Evolutionary conservation across 176 grass and related monocot genomes (phyloP).

Genomic region (Oryza australiensis): DNA sequence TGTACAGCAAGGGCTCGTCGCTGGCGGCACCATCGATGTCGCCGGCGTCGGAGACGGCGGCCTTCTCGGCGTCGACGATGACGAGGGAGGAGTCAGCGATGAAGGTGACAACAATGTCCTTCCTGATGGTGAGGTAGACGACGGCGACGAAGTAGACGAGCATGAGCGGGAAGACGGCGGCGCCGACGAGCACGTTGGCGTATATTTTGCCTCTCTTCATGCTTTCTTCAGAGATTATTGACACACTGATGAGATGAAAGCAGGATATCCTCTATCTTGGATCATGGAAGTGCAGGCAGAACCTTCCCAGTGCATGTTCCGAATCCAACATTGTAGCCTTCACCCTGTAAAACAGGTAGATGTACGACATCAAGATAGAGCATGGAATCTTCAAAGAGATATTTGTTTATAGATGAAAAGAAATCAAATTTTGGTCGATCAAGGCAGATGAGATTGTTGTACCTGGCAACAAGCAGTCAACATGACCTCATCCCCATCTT

Average conservation of each 20-base stretch:
- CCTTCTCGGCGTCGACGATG: too few relatives aligned
- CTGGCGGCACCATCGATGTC: too few relatives aligned
- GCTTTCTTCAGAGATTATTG: slow-evolving; percentile 1
- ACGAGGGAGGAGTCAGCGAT: too few relatives aligned
- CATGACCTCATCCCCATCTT: slow-evolving; percentile 97
- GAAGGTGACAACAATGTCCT: too few relatives aligned
- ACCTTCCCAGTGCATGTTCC: slow-evolving; percentile 80
- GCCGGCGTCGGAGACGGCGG: too few relatives aligned
- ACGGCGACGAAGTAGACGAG: too few relatives aligned
- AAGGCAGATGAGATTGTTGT: background rate
- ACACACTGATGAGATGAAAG: background rate
- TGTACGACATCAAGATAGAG: slow-evolving; percentile 10
- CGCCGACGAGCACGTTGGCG: too few relatives aligned
- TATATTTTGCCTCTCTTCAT: background rate
- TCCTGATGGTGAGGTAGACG: too few relatives aligned
- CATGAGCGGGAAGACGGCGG: too few relatives aligned
- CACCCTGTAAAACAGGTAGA: slow-evolving; percentile 45
- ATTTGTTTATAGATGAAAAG: too few relatives aligned
- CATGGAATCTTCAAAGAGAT: background rate
- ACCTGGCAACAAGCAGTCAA: slow-evolving; percentile 93
- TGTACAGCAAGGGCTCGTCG: too few relatives aligned
- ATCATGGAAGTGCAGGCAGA: slow-evolving; percentile 64
- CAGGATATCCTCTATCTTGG: background rate
- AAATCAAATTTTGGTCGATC: too few relatives aligned
- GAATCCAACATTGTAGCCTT: slow-evolving; percentile 82